phyloP scores from a whole-genome alignment of 768 basidiomycete species.

The Tephrocybe sp. region DNA sequence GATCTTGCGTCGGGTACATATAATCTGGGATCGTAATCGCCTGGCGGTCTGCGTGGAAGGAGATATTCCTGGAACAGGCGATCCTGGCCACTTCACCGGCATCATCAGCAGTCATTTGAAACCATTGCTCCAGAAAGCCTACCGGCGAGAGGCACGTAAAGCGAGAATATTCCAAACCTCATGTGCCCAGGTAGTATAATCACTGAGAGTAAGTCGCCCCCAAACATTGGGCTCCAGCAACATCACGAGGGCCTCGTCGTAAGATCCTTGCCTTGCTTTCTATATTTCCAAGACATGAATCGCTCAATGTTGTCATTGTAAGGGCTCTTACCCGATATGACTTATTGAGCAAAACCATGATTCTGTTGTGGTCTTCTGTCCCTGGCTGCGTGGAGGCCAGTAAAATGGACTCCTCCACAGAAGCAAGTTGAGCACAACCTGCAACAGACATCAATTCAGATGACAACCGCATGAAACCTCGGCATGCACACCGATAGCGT shows the following conservation, averaged over 20 bases:
- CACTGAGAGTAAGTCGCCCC: constrained; percentile 59
- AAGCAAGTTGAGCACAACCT: constrained; percentile 69
- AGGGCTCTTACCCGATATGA: constrained; percentile 58
- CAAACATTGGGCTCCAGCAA: constrained; percentile 71
- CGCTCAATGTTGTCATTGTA: not conserved
- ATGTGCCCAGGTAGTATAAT: constrained; percentile 71
- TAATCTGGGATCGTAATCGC: constrained; percentile 50
- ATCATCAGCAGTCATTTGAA: not conserved
- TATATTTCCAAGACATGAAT: constrained; percentile 23
- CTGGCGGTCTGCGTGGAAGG: constrained; percentile 55
- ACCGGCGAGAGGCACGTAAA: constrained; percentile 70
- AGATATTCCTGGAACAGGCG: constrained; percentile 67
- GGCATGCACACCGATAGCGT: constrained; percentile 50
- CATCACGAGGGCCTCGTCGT: constrained; percentile 55
- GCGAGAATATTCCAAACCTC: constrained; percentile 78
- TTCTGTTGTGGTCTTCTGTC: constrained; percentile 56
- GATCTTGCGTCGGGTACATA: constrained; percentile 49
- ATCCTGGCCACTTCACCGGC: constrained; percentile 52
- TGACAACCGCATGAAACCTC: not conserved
- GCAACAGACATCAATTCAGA: not conserved
- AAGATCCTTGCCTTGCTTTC: constrained; percentile 69
- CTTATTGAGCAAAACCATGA: constrained; percentile 60
- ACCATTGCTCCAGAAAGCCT: constrained; percentile 38
- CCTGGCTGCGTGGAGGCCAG: constrained; percentile 61
- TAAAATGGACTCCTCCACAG: constrained; percentile 67